Conservation (phyloP, 139 green algal species). For the Chlorella sp. region DNA sequence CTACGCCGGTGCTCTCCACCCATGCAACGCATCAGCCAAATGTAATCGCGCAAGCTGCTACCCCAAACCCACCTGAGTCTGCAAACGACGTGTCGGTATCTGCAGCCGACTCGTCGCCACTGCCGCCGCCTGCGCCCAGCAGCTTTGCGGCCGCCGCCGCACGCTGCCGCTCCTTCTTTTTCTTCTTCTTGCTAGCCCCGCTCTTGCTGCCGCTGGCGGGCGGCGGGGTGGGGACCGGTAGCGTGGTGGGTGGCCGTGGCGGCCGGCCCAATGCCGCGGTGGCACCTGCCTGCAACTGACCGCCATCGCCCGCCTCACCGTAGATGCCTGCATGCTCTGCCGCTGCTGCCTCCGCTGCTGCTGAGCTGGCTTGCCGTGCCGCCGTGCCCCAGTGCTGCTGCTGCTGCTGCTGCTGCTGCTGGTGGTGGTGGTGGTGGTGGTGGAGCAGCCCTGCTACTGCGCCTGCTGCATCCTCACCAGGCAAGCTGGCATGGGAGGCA, state of each 20-base stretch:
- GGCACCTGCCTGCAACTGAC: no score
- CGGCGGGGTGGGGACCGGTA: neutral
- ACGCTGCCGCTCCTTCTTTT: slow-evolving; percentile 24
- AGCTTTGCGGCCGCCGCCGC: neutral
- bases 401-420: neutral
- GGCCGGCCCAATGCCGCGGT: neutral
- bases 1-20: no score
- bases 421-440: no score
- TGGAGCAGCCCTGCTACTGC: neutral
- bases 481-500: slow-evolving; percentile 10
- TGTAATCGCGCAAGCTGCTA: no score
- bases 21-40: no score
- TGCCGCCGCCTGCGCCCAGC: neutral
- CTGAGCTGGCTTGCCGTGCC: neutral
- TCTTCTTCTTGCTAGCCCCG: slow-evolving; percentile 28
- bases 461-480: neutral
- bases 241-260: slow-evolving; percentile 13
- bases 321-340: no score
- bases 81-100: slow-evolving; percentile 30
- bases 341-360: neutral
- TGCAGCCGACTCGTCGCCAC: neutral
- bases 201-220: neutral
- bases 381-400: neutral
- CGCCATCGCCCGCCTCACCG: neutral
- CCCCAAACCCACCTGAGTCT: slow-evolving; percentile 27